phyloP scores from a whole-genome alignment of 2,329 filamentous ascomycete species.

The Trichoderma asperellum region DNA sequence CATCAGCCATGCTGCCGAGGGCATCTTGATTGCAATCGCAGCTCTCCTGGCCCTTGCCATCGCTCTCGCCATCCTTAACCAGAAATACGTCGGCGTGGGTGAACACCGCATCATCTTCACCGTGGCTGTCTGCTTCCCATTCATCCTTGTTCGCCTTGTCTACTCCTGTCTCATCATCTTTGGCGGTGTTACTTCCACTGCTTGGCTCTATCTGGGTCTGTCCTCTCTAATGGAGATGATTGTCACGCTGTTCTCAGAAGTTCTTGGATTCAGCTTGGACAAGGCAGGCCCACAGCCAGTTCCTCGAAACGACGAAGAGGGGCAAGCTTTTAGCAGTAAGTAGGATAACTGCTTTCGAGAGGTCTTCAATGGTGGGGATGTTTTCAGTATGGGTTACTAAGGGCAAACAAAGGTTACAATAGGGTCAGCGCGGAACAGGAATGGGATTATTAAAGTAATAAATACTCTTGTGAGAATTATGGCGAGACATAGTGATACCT shows the following conservation, averaged over 20 bases:
- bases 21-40: conserved; percentile 43
- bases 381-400: conserved; percentile 18
- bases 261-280: conserved; percentile 39
- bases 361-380: not conserved
- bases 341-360: conserved; percentile 7
- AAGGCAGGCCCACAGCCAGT: conserved; percentile 31
- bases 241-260: conserved; percentile 39
- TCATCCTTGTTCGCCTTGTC: conserved; percentile 40
- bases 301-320: conserved; percentile 29
- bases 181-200: conserved; percentile 34
- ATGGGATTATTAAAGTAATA: conserved; percentile 18
- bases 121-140: conserved; percentile 42
- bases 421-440: conserved; percentile 19
- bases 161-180: conserved; percentile 41
- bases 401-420: conserved; percentile 13
- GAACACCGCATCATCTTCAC: conserved; percentile 59
- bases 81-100: conserved; percentile 49
- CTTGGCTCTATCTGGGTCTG: conserved; percentile 41
- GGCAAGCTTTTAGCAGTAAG: conserved; percentile 21
- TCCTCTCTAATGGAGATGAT: conserved; percentile 43
- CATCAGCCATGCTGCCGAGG: conserved; percentile 37
- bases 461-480: conserved; percentile 10
- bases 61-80: conserved; percentile 46
- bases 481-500: not conserved
- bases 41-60: conserved; percentile 48